A percentile compares a stretch with the other conserved stretches of the same genome.
These are phyloP conservation scores for Cryptococcus jaspeensis DNA, from an alignment of 1,284 basidiomycete genomes.

Conservation along the genomic window DNA sequence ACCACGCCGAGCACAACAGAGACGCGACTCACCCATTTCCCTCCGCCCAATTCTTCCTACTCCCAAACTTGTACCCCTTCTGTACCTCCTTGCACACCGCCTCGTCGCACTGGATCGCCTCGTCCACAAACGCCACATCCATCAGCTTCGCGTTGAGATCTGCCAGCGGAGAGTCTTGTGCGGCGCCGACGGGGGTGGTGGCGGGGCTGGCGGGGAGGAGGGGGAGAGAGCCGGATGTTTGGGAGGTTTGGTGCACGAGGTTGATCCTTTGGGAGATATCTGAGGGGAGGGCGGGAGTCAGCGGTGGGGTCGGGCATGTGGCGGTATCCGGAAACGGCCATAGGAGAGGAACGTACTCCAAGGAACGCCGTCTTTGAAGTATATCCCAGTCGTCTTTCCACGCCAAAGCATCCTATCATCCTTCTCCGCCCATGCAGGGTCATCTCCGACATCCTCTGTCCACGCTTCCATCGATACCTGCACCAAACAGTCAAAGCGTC, in stretches of 20 bases:
- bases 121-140: constrained; percentile 60
- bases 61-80: constrained; percentile 56
- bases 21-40: constrained; percentile 52
- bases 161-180: constrained; percentile 48
- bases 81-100: constrained; percentile 55
- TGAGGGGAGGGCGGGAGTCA: constrained; percentile 1
- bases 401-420: constrained; percentile 64
- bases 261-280: constrained; percentile 56
- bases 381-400: constrained; percentile 66
- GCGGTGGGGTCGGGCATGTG: background rate
- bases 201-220: constrained; percentile 32
- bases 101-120: constrained; percentile 55
- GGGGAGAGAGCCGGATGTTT: constrained; percentile 52
- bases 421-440: constrained; percentile 61
- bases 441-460: constrained; percentile 52
- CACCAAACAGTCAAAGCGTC: constrained; percentile 14
- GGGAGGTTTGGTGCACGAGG: constrained; percentile 45
- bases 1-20: background rate
- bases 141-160: constrained; percentile 57
- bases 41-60: constrained; percentile 53
- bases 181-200: constrained; percentile 53
- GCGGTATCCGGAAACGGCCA: no score
- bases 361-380: constrained; percentile 51
- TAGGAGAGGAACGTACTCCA: constrained; percentile 52
- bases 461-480: constrained; percentile 50